Evolutionary conservation across 352 stramenopile species (phyloP), one percentile per base, ranked within the genome.

Genomic region (Pythium scleroteichum): DNA sequence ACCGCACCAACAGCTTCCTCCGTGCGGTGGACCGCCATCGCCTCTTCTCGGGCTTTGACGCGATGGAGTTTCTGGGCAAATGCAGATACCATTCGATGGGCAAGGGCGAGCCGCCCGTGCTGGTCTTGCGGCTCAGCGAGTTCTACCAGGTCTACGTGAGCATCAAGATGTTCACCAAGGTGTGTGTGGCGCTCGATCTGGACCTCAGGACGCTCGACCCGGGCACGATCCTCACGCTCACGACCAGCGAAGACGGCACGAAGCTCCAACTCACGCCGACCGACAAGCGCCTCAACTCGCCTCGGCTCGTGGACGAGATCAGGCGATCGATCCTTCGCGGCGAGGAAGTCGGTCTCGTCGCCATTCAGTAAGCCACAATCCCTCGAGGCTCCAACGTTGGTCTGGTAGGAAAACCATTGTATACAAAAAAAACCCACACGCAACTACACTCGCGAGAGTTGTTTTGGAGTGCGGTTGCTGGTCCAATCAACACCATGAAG

Each of bases 301-400:
- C 46, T 19, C 20, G 9, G 26, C 46, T 53, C 3, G 46, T 53
- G 46, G 26, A 33, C 22, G 46, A 53, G 46, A 53, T 53, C 46
- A 23, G 26, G 5, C 22, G 26, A 2, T 53, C 46, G 22, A 33
- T 33, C 23, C 10, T 38, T 27, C 23, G 23, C 26, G 12, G 23
- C 46, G 46, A 53, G 46, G 26, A 38, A 33, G 22, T 53, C 26
- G 46, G 46, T 19, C 46, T 53, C 46, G 22, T 53, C 23, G 46
- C 46, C 26, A 53, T 53, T 27, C 41, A 48, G 9, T 48, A 24
- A 48, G 29, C 5, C 29, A n/a, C n/a, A n/a, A n/a, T n/a, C n/a
- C n/a, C n/a, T n/a, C n/a, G n/a, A n/a, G n/a, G n/a, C n/a, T n/a
- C n/a, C n/a, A n/a, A n/a, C n/a, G n/a, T n/a, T n/a, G n/a, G n/a